A percentile compares a stretch with the other conserved stretches of the same genome.
Conservation (phyloP, 2,329 filamentous ascomycete genomes). For the Pestalotiopsis sp. region DNA sequence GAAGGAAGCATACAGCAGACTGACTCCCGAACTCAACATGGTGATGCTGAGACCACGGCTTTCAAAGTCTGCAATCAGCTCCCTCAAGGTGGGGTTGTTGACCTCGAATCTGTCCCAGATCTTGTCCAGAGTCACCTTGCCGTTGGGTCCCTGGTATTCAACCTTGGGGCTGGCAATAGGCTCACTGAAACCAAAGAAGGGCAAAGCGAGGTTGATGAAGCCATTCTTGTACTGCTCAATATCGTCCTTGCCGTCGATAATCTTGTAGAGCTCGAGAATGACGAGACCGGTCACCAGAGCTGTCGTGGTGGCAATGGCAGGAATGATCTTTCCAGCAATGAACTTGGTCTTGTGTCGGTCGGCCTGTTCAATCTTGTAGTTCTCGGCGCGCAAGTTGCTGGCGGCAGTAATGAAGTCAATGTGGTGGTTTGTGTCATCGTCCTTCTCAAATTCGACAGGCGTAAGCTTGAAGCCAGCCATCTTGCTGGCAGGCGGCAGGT, state of each 20-base stretch:
- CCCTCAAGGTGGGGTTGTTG: constrained; percentile 78
- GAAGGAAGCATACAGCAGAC: constrained; percentile 91
- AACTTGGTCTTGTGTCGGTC: constrained; percentile 99
- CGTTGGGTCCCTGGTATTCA: constrained; percentile 78
- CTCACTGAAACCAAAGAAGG: constrained; percentile 98
- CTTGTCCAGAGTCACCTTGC: constrained; percentile 86
- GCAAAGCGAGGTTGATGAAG: constrained; percentile 93
- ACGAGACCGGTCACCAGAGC: constrained; percentile 94
- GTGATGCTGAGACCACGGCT: constrained; percentile 79
- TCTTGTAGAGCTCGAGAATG: constrained; percentile 91
- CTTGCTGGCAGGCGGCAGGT: constrained; percentile 77
- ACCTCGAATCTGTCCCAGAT: constrained; percentile 98
- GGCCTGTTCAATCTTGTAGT: constrained; percentile 93
- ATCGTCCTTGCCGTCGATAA: constrained; percentile 93
- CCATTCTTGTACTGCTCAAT: constrained; percentile 99
- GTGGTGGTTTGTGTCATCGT: constrained; percentile 96
- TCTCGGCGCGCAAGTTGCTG: constrained; percentile 94
- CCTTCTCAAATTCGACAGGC: constrained; percentile 97
- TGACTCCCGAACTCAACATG: constrained; percentile 98
- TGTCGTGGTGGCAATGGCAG: constrained; percentile 96
- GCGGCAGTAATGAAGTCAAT: constrained; percentile 99
- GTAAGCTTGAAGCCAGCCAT: constrained; percentile 87
- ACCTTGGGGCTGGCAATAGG: constrained; percentile 94
- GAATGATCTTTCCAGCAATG: constrained; percentile 99
- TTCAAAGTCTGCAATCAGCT: constrained; percentile 83